These are phyloP conservation scores for Spinacia oleracea DNA, from an alignment of 179 eudicot genomes.

Conservation along the genomic window DNA sequence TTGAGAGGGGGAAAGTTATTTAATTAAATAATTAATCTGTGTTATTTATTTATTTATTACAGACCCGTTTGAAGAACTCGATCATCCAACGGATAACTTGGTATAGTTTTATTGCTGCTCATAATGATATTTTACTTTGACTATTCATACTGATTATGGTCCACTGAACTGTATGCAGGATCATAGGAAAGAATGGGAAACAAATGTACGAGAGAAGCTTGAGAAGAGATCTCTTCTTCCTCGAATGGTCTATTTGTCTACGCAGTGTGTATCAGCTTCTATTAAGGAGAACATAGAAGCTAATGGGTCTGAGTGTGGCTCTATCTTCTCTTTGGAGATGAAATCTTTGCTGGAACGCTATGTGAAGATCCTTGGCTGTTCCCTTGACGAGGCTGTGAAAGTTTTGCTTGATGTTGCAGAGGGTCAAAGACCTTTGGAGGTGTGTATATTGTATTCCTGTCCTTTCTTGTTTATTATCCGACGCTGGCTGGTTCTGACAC, in stretches of 20 bases:
- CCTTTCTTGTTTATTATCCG: constrained; percentile 7
- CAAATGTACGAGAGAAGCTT: constrained; percentile 40
- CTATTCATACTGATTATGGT: constrained; percentile 2
- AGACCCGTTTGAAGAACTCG: constrained; percentile 79
- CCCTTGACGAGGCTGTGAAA: constrained; percentile 68
- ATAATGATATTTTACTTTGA: neutral
- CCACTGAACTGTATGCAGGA: constrained; percentile 40
- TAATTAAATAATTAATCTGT: neutral
- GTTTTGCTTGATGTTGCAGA: constrained; percentile 53
- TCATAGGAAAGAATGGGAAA: constrained; percentile 52
- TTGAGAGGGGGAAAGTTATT: neutral
- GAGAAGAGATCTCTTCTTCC: constrained; percentile 83
- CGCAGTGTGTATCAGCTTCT: constrained; percentile 70
- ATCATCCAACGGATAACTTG: constrained; percentile 50
- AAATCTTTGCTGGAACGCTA: constrained; percentile 68
- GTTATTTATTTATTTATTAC: constrained; percentile 33
- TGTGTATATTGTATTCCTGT: constrained; percentile 26
- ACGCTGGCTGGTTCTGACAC: neutral
- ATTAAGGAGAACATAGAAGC: constrained; percentile 52
- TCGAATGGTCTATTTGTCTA: constrained; percentile 72
- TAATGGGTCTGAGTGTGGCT: constrained; percentile 58
- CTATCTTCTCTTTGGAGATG: constrained; percentile 52
- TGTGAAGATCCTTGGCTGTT: constrained; percentile 58
- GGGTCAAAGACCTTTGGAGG: constrained; percentile 58
- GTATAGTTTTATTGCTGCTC: constrained; percentile 31